Conservation (phyloP, 441 rosid genomes). For the Mallotus japonicus region DNA sequence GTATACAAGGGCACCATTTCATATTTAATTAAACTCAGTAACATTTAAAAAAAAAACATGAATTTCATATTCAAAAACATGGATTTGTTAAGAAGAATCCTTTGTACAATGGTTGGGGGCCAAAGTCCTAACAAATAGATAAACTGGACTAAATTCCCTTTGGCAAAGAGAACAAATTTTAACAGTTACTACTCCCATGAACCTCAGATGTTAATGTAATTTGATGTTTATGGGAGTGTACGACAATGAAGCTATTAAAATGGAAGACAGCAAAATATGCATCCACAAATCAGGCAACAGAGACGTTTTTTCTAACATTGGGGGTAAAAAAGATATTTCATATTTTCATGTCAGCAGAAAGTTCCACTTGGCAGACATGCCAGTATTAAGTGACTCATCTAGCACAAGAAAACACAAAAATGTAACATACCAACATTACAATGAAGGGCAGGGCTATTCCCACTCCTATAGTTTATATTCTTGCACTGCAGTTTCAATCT, state of each 20-base stretch:
- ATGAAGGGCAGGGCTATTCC: too few species aligned
- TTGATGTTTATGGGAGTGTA: neutral
- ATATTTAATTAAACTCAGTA: neutral
- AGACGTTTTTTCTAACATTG: too few species aligned
- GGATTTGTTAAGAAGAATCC: neutral
- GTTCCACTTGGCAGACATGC: too few species aligned
- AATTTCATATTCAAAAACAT: too few species aligned
- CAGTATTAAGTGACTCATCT: too few species aligned
- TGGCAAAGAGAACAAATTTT: neutral
- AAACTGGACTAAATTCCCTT: neutral
- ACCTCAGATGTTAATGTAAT: neutral
- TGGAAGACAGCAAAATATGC: neutral
- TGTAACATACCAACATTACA: too few species aligned
- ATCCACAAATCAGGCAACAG: neutral
- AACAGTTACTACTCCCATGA: neutral
- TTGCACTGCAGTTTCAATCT: too few species aligned
- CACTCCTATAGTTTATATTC: too few species aligned
- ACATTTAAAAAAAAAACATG: neutral
- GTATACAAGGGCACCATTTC: neutral
- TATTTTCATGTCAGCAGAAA: too few species aligned
- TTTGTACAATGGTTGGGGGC: neutral
- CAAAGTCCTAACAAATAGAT: neutral
- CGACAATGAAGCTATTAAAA: neutral
- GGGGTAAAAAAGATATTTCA: too few species aligned
- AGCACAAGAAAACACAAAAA: too few species aligned